A percentile compares a stretch with the other conserved stretches of the same genome.
phyloP scores from a whole-genome alignment of 768 basidiomycete genomes.

The Boletus rufocinnamomeus region DNA sequence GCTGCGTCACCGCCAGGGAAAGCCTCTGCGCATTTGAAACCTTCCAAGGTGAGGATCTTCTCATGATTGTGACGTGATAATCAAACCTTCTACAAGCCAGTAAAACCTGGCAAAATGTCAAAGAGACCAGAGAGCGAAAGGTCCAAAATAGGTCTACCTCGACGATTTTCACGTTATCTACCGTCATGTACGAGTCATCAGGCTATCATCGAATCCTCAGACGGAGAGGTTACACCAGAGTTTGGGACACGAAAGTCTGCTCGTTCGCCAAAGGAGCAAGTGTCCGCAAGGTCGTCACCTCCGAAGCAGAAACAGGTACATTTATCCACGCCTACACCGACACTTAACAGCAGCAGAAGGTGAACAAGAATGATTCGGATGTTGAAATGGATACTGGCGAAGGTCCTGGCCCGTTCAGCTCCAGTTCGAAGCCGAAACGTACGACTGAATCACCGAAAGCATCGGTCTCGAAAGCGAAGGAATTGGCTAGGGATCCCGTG shows the following conservation, averaged over 20 bases:
- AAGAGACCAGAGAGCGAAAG: slow-evolving; percentile 29
- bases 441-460: slow-evolving; percentile 6
- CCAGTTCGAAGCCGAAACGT: slow-evolving; percentile 6
- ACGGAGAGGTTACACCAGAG: slow-evolving; percentile 24
- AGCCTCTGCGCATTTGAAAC: slow-evolving; percentile 9
- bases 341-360: background rate
- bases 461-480: slow-evolving; percentile 9
- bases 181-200: slow-evolving; percentile 2
- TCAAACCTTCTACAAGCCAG: slow-evolving; percentile 7
- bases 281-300: slow-evolving; percentile 3
- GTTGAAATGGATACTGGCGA: slow-evolving; percentile 8
- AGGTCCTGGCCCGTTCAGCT: slow-evolving; percentile 16
- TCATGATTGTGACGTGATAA: background rate
- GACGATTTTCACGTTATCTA: background rate
- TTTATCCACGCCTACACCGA: background rate
- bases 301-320: slow-evolving; percentile 17
- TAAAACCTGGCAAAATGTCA: slow-evolving; percentile 10
- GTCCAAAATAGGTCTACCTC: slow-evolving; percentile 25
- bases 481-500: slow-evolving; percentile 21
- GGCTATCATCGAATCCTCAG: slow-evolving; percentile 34
- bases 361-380: slow-evolving; percentile 10
- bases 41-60: slow-evolving; percentile 13
- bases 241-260: background rate
- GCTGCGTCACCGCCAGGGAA: slow-evolving; percentile 11
- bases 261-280: slow-evolving; percentile 10